Evolutionary conservation across 1,139 yeast genomes (phyloP).

Genomic region (Geotrichum citri-aurantii): DNA sequence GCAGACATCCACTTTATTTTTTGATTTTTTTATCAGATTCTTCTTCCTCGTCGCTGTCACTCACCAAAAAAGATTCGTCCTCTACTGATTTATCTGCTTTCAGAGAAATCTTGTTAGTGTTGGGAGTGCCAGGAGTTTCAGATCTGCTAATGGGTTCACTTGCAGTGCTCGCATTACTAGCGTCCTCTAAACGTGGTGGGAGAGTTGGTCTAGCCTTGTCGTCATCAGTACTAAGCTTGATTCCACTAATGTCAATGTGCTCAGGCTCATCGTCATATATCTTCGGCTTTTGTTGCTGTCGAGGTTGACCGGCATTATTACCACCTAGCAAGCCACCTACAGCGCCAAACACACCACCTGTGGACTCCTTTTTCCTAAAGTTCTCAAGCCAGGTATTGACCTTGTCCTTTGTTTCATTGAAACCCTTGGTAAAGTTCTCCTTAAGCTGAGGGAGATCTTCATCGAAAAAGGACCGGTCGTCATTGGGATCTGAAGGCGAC

Average conservation of each 20-base stretch:
- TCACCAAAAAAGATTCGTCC: constrained; percentile 64
- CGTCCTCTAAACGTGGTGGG: background rate
- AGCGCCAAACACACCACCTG: constrained; percentile 28
- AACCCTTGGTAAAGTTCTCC: constrained; percentile 66
- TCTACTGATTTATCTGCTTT: constrained; percentile 43
- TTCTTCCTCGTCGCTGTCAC: constrained; percentile 68
- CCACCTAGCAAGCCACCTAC: constrained; percentile 26
- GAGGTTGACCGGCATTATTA: constrained; percentile 26
- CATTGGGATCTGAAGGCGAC: background rate
- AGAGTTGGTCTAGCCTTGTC: background rate
- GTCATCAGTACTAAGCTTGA: constrained; percentile 2
- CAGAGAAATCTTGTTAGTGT: constrained; percentile 51
- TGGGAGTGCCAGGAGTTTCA: background rate
- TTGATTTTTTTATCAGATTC: constrained; percentile 1
- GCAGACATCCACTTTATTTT: background rate
- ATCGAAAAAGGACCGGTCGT: constrained; percentile 44
- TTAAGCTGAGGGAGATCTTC: constrained; percentile 60
- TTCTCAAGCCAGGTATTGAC: constrained; percentile 81
- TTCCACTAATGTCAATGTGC: constrained; percentile 23
- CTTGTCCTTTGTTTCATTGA: constrained; percentile 76
- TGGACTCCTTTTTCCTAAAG: constrained; percentile 46
- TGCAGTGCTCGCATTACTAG: constrained; percentile 25
- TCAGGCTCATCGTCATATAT: constrained; percentile 18
- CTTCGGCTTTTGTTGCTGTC: constrained; percentile 7
- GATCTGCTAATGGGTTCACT: constrained; percentile 23